phyloP scores from a whole-genome alignment of 805 yeast genomes.

The Monosporozyma servazzii region DNA sequence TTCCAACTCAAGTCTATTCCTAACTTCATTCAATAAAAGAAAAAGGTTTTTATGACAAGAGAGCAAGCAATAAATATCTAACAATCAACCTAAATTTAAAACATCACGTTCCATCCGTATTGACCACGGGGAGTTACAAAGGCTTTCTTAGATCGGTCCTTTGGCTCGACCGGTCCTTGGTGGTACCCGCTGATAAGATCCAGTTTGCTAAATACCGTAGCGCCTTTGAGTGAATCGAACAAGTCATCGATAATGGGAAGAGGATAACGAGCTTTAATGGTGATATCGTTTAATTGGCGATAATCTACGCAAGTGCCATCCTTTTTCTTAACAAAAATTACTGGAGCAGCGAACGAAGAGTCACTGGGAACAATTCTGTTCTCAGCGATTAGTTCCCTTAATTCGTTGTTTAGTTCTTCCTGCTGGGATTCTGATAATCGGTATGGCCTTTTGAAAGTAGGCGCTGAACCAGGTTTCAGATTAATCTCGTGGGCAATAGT shows the following conservation, averaged over 20 bases:
- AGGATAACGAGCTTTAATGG: slow-evolving; percentile 5
- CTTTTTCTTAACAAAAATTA: slow-evolving; percentile 1
- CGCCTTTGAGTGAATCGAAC: background rate
- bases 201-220: slow-evolving; percentile 4
- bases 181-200: slow-evolving; percentile 11
- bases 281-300: slow-evolving; percentile 4
- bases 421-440: background rate
- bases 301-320: slow-evolving; percentile 6
- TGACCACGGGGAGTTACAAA: slow-evolving; percentile 11
- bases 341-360: slow-evolving; percentile 1
- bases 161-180: slow-evolving; percentile 9
- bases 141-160: slow-evolving; percentile 8
- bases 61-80: no score
- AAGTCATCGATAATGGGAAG: slow-evolving; percentile 1
- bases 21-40: no score
- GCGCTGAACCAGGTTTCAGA: no score
- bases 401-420: background rate
- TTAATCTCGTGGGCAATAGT: no score
- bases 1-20: no score
- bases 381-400: background rate
- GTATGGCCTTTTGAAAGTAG: no score
- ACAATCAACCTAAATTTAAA: no score
- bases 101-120: slow-evolving; percentile 11
- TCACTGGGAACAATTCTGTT: background rate
- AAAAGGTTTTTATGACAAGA: no score